These are phyloP conservation scores for Ajuga chamaepitys DNA, from an alignment of 257 asterid species.

Conservation along the genomic window DNA sequence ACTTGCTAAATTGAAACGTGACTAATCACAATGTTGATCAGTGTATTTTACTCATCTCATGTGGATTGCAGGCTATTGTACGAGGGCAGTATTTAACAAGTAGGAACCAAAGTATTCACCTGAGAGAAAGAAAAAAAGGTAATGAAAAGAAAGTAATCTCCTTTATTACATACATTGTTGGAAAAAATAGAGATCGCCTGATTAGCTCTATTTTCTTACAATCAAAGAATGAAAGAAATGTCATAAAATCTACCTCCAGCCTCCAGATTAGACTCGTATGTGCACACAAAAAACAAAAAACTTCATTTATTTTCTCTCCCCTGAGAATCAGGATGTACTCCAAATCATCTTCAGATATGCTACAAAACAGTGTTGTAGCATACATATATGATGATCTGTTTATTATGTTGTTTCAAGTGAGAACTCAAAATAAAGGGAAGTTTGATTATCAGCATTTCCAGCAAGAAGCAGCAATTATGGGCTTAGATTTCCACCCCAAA, in stretches of 20 bases:
- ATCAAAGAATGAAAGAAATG: conserved; percentile 28
- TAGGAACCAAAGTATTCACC: no score
- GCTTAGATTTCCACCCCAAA: conserved; percentile 86
- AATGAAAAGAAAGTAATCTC: background rate
- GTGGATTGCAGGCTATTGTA: background rate
- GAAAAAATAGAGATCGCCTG: background rate
- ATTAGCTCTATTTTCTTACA: conserved; percentile 5
- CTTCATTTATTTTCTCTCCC: conserved; percentile 16
- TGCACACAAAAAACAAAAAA: conserved; percentile 12
- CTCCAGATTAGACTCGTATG: background rate
- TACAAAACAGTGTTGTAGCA: background rate
- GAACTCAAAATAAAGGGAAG: background rate
- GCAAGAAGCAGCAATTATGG: conserved; percentile 79
- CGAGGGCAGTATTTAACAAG: no score
- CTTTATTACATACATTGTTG: conserved; percentile 1
- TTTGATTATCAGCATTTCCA: conserved; percentile 62
- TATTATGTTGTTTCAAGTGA: conserved; percentile 2
- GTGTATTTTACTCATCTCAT: no score
- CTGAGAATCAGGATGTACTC: conserved; percentile 28
- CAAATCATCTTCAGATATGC: background rate
- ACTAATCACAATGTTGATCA: no score
- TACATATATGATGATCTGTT: background rate
- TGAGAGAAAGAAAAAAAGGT: no score
- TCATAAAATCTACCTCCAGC: background rate
- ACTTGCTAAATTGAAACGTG: no score